Evolutionary conservation across 2,329 filamentous ascomycete species (phyloP).

Genomic region (Colletotrichum sp.): DNA sequence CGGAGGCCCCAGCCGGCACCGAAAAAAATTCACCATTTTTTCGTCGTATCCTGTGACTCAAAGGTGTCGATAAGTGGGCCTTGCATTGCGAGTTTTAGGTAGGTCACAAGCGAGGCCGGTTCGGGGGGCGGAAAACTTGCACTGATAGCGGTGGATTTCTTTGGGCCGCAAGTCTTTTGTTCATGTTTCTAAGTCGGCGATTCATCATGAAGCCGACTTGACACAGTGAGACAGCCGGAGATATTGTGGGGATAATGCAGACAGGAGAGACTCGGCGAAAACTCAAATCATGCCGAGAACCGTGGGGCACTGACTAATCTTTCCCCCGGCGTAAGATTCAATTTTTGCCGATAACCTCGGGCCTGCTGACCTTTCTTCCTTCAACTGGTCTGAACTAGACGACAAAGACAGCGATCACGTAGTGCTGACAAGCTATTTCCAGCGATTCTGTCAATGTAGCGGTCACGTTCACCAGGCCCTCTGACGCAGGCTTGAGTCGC

Average conservation of each 20-base stretch:
- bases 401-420: not conserved
- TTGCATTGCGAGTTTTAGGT: not conserved
- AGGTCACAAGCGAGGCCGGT: not conserved
- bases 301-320: not conserved
- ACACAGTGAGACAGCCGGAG: not conserved
- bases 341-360: not conserved
- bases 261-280: not conserved
- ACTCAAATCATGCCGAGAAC: not conserved
- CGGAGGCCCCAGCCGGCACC: not conserved
- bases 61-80: constrained; percentile 2
- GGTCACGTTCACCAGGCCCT: not conserved
- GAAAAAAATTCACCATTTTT: not conserved
- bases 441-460: not conserved
- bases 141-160: not conserved
- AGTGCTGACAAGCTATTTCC: not conserved
- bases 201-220: not conserved
- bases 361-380: not conserved
- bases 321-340: not conserved
- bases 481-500: not conserved
- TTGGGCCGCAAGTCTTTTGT: not conserved
- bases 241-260: not conserved
- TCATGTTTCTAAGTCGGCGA: not conserved
- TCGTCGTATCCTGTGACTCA: constrained; percentile 1
- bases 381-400: not conserved
- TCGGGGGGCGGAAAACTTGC: not conserved